Conservation (phyloP, 768 basidiomycete species). For the Mycena chlorophos region DNA sequence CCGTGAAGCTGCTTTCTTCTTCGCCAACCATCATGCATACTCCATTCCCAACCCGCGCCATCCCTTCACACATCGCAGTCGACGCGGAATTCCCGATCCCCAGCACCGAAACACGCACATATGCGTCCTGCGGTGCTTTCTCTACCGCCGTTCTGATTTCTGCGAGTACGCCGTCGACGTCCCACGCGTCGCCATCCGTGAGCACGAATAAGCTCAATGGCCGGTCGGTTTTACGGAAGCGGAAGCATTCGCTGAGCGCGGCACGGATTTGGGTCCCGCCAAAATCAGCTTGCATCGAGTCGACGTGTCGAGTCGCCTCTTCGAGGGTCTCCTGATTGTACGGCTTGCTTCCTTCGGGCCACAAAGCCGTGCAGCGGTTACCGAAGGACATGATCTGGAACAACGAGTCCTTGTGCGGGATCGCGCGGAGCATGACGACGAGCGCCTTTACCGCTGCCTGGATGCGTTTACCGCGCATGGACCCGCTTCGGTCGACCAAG, state of each 20-base stretch:
- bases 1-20: slow-evolving; percentile 34
- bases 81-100: slow-evolving; percentile 45
- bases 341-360: slow-evolving; percentile 26
- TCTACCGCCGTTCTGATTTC: slow-evolving; percentile 24
- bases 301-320: slow-evolving; percentile 29
- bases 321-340: slow-evolving; percentile 28
- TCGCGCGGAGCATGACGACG: slow-evolving; percentile 37
- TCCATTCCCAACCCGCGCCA: slow-evolving; percentile 46
- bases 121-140: slow-evolving; percentile 23
- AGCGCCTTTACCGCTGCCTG: slow-evolving; percentile 40
- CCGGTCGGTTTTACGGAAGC: slow-evolving; percentile 27
- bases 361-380: slow-evolving; percentile 20
- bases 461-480: slow-evolving; percentile 36
- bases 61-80: slow-evolving; percentile 39
- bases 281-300: slow-evolving; percentile 34
- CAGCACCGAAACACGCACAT: slow-evolving; percentile 44
- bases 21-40: slow-evolving; percentile 37
- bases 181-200: slow-evolving; percentile 43
- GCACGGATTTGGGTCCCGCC: slow-evolving; percentile 42
- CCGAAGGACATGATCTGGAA: slow-evolving; percentile 52
- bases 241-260: slow-evolving; percentile 35
- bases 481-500: slow-evolving; percentile 46
- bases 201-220: slow-evolving; percentile 45
- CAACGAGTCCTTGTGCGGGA: slow-evolving; percentile 33
- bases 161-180: slow-evolving; percentile 10